Evolutionary conservation across 2,329 filamentous ascomycete species (phyloP).

Genomic region (Passalora sequoiae): DNA sequence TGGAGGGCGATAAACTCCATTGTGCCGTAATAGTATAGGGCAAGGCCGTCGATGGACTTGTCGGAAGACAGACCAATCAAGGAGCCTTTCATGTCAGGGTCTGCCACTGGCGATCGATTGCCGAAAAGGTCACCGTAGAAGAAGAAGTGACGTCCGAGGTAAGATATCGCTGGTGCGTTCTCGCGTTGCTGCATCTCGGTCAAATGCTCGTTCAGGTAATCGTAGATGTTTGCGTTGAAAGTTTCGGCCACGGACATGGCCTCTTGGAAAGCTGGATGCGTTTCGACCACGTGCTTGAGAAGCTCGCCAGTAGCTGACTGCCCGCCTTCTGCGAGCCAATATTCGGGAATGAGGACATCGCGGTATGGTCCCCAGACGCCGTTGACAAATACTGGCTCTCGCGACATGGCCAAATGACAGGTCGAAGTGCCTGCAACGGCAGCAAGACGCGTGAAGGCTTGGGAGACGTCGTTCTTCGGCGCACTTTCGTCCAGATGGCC

Average conservation of each 20-base stretch:
- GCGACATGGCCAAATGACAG: constrained; percentile 94
- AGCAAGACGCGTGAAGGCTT: constrained; percentile 87
- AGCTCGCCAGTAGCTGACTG: constrained; percentile 95
- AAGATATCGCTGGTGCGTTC: constrained; percentile 71
- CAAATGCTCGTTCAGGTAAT: constrained; percentile 86
- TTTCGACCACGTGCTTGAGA: constrained; percentile 89
- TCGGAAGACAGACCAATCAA: constrained; percentile 83
- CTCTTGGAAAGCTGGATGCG: constrained; percentile 82
- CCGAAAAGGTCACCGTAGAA: constrained; percentile 98
- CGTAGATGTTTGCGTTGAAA: constrained; percentile 84
- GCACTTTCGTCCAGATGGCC: constrained; percentile 59
- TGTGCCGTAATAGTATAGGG: constrained; percentile 87
- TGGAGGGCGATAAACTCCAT: constrained; percentile 98
- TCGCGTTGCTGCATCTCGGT: constrained; percentile 65
- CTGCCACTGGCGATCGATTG: constrained; percentile 89
- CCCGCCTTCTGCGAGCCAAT: constrained; percentile 96
- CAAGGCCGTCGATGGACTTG: constrained; percentile 79
- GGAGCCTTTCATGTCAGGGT: constrained; percentile 86
- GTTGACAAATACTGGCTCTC: constrained; percentile 84
- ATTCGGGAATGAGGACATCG: constrained; percentile 84
- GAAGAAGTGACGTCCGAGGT: constrained; percentile 89
- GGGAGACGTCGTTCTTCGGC: constrained; percentile 77
- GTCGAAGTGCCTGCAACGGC: constrained; percentile 96
- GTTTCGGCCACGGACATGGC: constrained; percentile 73
- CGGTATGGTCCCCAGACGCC: constrained; percentile 97